Evolutionary conservation across 192 early-diverging fungal genomes (phyloP).

Genomic region (Endogone sp.): DNA sequence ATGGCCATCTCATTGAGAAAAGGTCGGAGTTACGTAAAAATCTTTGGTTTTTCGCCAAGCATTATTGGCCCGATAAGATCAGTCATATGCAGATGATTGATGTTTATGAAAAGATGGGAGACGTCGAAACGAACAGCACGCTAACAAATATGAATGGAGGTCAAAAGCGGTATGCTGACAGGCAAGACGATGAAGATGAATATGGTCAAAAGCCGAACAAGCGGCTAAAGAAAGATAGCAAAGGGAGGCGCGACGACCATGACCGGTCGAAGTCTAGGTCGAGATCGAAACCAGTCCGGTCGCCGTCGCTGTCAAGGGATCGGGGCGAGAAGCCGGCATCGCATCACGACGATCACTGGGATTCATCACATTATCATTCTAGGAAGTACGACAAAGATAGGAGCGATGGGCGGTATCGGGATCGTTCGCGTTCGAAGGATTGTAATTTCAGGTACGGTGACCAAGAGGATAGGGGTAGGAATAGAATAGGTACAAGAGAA

Average conservation of each 20-base stretch:
- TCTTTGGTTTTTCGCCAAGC: slow-evolving; percentile 68
- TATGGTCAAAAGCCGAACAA: slow-evolving; percentile 44
- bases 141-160: slow-evolving; percentile 7
- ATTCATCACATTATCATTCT: slow-evolving; percentile 16
- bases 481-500: slow-evolving; percentile 8
- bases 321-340: background rate
- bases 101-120: slow-evolving; percentile 53
- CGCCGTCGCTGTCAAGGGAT: slow-evolving; percentile 16
- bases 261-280: slow-evolving; percentile 3
- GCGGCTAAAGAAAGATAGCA: slow-evolving; percentile 2
- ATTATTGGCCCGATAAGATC: slow-evolving; percentile 61
- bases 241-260: slow-evolving; percentile 24
- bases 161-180: slow-evolving; percentile 24
- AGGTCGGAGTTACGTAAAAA: slow-evolving; percentile 37
- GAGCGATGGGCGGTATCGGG: slow-evolving; percentile 25
- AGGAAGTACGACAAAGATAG: slow-evolving; percentile 18
- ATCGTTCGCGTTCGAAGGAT: slow-evolving; percentile 21
- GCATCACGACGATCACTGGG: slow-evolving; percentile 17
- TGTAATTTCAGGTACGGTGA: slow-evolving; percentile 17
- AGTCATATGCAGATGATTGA: slow-evolving; percentile 47
- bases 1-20: slow-evolving; percentile 13
- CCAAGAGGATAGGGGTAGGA: slow-evolving; percentile 11
- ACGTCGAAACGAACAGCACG: slow-evolving; percentile 39
- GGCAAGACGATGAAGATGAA: slow-evolving; percentile 35
- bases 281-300: background rate